A percentile compares a stretch with the other conserved stretches of the same genome.
phyloP scores from a whole-genome alignment of 2,329 filamentous ascomycete genomes.

The Metarhizium robertsii region DNA sequence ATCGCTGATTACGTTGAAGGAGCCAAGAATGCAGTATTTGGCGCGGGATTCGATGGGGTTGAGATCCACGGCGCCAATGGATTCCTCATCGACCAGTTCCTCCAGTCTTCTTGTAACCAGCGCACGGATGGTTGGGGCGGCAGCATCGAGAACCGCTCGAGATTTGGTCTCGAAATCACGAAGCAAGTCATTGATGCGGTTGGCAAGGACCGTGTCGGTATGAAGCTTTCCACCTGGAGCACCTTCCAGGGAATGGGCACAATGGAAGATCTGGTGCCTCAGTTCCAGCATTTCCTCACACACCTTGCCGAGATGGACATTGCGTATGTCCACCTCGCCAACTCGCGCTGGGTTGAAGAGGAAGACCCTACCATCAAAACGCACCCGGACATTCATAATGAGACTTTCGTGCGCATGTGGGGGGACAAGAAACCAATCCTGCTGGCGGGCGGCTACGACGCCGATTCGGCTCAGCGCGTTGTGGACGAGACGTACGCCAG shows the following conservation, averaged over 20 bases:
- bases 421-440: neutral
- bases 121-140: constrained; percentile 47
- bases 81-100: constrained; percentile 57
- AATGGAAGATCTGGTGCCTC: neutral
- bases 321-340: constrained; percentile 53
- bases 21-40: constrained; percentile 41
- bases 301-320: constrained; percentile 42
- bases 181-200: constrained; percentile 30
- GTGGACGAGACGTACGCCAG: constrained; percentile 29
- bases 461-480: constrained; percentile 16
- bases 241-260: neutral
- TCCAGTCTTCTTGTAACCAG: constrained; percentile 36
- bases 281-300: constrained; percentile 37
- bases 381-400: neutral
- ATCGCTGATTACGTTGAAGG: constrained; percentile 52
- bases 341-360: constrained; percentile 34
- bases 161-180: constrained; percentile 40
- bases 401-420: neutral
- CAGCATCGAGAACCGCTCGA: constrained; percentile 40
- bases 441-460: constrained; percentile 1
- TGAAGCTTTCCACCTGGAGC: neutral
- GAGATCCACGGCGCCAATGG: constrained; percentile 51
- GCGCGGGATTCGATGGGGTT: constrained; percentile 61
- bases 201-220: constrained; percentile 33
- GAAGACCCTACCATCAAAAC: neutral